phyloP scores from a whole-genome alignment of 106 monocot species.

The Allium fistulosum region DNA sequence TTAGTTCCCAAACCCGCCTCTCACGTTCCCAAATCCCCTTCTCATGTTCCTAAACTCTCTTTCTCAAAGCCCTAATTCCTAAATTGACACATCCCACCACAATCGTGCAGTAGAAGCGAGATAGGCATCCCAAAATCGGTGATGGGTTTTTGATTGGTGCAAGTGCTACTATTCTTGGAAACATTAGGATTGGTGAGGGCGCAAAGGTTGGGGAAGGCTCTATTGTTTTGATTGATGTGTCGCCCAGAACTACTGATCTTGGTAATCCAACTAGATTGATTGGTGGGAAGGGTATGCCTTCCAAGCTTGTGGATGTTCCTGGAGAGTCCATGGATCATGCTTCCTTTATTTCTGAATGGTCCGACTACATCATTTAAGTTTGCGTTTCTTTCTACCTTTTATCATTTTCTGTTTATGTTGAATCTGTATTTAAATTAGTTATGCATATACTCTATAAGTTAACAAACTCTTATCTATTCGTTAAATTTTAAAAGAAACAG shows the following conservation, averaged over 20 bases:
- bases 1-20: too few relatives aligned
- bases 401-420: too few relatives aligned
- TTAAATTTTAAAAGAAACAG: too few relatives aligned
- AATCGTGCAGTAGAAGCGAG: too few relatives aligned
- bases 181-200: conserved; percentile 64
- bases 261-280: conserved; percentile 63
- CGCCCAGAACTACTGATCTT: conserved; percentile 58
- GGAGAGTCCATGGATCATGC: not conserved
- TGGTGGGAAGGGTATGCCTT: conserved; percentile 16
- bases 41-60: too few relatives aligned
- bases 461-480: too few relatives aligned
- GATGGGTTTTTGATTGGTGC: conserved; percentile 83
- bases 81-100: too few relatives aligned
- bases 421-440: too few relatives aligned
- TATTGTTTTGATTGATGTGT: conserved; percentile 65
- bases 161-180: conserved; percentile 79
- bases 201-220: conserved; percentile 89
- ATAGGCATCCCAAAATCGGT: conserved; percentile 81
- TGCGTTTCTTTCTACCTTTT: not conserved
- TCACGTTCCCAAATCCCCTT: too few relatives aligned
- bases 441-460: too few relatives aligned
- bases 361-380: conserved; percentile 25
- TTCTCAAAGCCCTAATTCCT: too few relatives aligned
- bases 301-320: too few relatives aligned
- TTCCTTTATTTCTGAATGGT: conserved; percentile 66